Base-by-base conservation (phyloP, 2,329 filamentous ascomycete genomes). In the Canariomyces notabilis region DNA sequence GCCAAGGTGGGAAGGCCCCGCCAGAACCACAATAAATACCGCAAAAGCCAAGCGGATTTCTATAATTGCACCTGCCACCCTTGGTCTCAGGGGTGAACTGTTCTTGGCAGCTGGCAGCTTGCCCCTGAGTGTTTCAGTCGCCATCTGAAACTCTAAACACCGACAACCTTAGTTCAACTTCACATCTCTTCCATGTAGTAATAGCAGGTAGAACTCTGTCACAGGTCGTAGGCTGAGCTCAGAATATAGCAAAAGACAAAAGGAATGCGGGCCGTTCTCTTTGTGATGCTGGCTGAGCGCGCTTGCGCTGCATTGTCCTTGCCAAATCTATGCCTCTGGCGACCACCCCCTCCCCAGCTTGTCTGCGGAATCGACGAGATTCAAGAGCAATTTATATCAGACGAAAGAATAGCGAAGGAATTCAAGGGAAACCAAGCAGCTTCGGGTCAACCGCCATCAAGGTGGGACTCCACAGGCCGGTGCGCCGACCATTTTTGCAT, bases 401-500 rank as follows among this genome's bases (percentile, higher is more conserved):
- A n/a, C n/a, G n/a, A n/a, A n/a, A 9, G n/a, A n/a, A 23, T 16
- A 32, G 33, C 18, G n/a, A n/a, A 23, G 5, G 9, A 8, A 6
- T 16, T 20, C 34, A 37, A 22, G 18, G 7, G 32, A 23, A 16
- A 5, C 9, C 26, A 11, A 18, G 12, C 9, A 18, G 15, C 12
- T 9, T 20, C 20, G 33, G 14, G 23, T 9, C 42, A 19, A 11
- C 26, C 42, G 6, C 26, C 37, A 5, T 42, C 42, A 12, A 42
- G 38, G n/a, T 53, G 45, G 45, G 33, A 40, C 26, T 43, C 37
- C 3, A 44, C 48, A 2, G 16, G 23, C 7, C 22, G 44, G 7
- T 53, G 51, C 40, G 37, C 37, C 20, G 40, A 23, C 20, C 32
- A 32, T 2, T 58, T 46, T 42, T 59, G 57, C 44, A 43, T 58